Conservation (phyloP, 2,329 filamentous ascomycete genomes). For the Hyphodiscus sp. region DNA sequence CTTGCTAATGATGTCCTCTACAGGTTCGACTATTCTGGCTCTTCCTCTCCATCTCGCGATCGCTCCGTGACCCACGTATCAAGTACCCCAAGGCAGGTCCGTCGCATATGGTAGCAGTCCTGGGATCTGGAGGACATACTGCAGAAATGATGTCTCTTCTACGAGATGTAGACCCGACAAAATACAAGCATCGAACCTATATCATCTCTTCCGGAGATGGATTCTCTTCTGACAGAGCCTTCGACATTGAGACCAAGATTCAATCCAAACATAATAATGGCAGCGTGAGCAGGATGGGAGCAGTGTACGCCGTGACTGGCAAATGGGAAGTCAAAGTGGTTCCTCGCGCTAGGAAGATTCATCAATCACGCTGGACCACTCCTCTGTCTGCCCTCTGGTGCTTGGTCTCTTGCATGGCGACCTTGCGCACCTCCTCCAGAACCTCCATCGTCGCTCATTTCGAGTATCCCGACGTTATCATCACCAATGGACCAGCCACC, state of each 20-base stretch:
- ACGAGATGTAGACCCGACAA: conserved; percentile 45
- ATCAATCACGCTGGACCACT: conserved; percentile 71
- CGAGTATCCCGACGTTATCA: conserved; percentile 63
- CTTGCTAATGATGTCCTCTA: neutral
- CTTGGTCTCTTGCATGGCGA: conserved; percentile 53
- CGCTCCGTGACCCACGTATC: conserved; percentile 2
- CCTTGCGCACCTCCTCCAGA: conserved; percentile 37
- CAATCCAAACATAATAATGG: conserved; percentile 19
- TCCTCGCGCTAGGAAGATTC: conserved; percentile 70
- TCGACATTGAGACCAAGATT: conserved; percentile 52
- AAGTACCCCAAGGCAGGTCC: conserved; percentile 28
- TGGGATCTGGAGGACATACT: conserved; percentile 91
- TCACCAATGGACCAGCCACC: conserved; percentile 86
- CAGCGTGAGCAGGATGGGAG: conserved; percentile 11
- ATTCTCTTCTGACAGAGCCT: conserved; percentile 59
- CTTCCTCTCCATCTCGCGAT: conserved; percentile 15
- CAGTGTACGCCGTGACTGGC: conserved; percentile 16
- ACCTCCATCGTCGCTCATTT: conserved; percentile 27
- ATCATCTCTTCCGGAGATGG: conserved; percentile 65
- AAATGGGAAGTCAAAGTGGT: conserved; percentile 50
- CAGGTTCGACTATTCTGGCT: conserved; percentile 29
- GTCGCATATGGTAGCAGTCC: conserved; percentile 67
- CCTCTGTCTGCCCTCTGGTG: conserved; percentile 63
- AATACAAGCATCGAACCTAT: conserved; percentile 67
- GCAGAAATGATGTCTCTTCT: conserved; percentile 91